Percentiles rank a stretch among this genome's conserved stretches.
Evolutionary conservation across 2,329 filamentous ascomycete species (phyloP).

Genomic region (Emericellopsis cladophorae): DNA sequence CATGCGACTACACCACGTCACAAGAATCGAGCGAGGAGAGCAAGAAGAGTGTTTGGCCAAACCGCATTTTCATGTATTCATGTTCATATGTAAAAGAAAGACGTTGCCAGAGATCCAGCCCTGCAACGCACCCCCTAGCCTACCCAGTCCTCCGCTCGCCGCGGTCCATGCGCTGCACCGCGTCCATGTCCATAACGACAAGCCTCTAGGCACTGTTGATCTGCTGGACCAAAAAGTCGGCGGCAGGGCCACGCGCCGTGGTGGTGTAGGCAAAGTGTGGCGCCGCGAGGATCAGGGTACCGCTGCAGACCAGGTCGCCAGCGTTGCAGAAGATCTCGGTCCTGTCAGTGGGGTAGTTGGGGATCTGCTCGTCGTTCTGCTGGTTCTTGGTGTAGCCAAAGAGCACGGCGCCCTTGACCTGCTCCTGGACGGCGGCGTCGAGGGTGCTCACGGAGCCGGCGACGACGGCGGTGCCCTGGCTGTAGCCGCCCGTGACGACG

Average conservation of each 20-base stretch:
- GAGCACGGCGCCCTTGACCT: slow-evolving; percentile 22
- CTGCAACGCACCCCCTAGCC: no score
- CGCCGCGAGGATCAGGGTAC: slow-evolving; percentile 20
- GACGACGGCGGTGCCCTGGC: slow-evolving; percentile 29
- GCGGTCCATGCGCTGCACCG: no score
- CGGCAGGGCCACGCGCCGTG: slow-evolving; percentile 4
- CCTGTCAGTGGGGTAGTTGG: slow-evolving; percentile 19
- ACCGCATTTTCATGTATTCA: no score
- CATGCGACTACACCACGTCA: no score
- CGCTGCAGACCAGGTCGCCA: slow-evolving; percentile 22
- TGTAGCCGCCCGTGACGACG: slow-evolving; percentile 27
- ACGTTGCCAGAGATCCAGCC: no score
- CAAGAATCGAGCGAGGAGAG: no score
- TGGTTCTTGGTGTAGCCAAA: slow-evolving; percentile 30
- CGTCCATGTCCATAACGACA: no score
- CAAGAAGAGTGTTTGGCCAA: no score
- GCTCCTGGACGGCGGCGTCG: slow-evolving; percentile 12
- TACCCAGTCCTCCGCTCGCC: no score
- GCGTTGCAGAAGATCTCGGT: slow-evolving; percentile 24
- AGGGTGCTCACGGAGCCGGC: slow-evolving; percentile 22
- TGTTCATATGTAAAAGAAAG: no score
- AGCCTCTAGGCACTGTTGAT: neutral
- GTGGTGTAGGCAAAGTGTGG: slow-evolving; percentile 17
- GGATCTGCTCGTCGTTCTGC: slow-evolving; percentile 25
- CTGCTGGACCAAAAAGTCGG: slow-evolving; percentile 1